Conservation (phyloP, 2,329 filamentous ascomycete genomes). For the Claviceps digitariae region DNA sequence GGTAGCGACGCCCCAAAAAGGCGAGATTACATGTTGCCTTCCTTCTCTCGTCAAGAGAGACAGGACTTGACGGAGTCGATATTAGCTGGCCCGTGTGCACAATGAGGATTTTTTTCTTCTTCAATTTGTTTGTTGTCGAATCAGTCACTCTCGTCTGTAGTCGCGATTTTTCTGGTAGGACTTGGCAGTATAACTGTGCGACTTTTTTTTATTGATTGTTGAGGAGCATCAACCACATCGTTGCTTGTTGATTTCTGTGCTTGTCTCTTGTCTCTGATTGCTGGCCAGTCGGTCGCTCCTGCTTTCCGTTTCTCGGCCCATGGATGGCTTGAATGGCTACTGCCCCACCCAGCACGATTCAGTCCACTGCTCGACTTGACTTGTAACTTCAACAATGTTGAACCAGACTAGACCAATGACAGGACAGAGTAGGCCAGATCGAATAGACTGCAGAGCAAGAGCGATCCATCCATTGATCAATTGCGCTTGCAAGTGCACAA, state of each 20-base stretch:
- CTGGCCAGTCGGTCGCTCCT: constrained; percentile 3
- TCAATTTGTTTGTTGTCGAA: no score
- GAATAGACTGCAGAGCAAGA: background rate
- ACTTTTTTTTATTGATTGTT: background rate
- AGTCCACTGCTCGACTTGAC: background rate
- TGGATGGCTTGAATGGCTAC: background rate
- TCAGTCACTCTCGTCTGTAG: no score
- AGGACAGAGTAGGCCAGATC: background rate
- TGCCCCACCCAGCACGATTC: background rate
- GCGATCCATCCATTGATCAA: background rate
- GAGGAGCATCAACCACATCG: background rate
- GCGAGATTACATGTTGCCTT: background rate
- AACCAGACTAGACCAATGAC: background rate
- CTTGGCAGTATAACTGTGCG: background rate
- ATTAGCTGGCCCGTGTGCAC: background rate
- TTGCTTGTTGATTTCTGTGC: background rate
- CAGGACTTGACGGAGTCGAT: background rate
- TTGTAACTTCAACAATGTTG: no score
- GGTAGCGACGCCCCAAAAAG: background rate
- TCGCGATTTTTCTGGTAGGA: background rate
- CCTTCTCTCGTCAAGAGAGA: background rate
- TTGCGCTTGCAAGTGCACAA: background rate
- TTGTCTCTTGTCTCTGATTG: constrained; percentile 3
- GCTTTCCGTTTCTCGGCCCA: background rate
- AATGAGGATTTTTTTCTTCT: background rate